Evolutionary conservation across 208 protist species (phyloP).

Genomic region (Acanthamoeba healyi): DNA sequence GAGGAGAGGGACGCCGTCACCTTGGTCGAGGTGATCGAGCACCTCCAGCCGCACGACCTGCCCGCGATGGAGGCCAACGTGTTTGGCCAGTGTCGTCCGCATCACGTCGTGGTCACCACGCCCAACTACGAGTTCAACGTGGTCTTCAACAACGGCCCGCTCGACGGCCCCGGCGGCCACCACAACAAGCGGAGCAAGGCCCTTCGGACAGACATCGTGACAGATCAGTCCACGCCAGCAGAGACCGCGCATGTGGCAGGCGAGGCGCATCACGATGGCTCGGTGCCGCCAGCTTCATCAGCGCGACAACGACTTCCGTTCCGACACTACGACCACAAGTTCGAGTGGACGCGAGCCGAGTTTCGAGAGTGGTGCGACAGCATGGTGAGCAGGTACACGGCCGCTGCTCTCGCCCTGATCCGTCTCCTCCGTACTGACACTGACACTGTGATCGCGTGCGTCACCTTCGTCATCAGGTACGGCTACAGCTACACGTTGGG

Average conservation of each 20-base stretch:
- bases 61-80: background rate
- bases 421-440: too few species aligned
- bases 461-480: background rate
- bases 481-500: background rate
- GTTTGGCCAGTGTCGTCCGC: background rate
- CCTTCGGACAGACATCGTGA: background rate
- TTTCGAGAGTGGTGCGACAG: background rate
- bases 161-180: too few species aligned
- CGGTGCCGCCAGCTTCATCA: background rate
- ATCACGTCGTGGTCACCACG: slow-evolving; percentile 7
- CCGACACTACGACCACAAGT: slow-evolving; percentile 16
- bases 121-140: slow-evolving; percentile 21
- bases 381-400: background rate
- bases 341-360: slow-evolving; percentile 4
- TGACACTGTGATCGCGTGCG: too few species aligned
- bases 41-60: background rate
- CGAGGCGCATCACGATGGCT: too few species aligned
- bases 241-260: too few species aligned
- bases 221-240: too few species aligned
- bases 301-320: background rate
- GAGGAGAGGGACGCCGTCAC: background rate
- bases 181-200: background rate
- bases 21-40: slow-evolving; percentile 3
- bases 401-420: too few species aligned
- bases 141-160: background rate